Percentiles rank a stretch among this genome's conserved stretches.
Conservation (phyloP, 2,329 filamentous ascomycete species). For the Bertia moriformis region DNA sequence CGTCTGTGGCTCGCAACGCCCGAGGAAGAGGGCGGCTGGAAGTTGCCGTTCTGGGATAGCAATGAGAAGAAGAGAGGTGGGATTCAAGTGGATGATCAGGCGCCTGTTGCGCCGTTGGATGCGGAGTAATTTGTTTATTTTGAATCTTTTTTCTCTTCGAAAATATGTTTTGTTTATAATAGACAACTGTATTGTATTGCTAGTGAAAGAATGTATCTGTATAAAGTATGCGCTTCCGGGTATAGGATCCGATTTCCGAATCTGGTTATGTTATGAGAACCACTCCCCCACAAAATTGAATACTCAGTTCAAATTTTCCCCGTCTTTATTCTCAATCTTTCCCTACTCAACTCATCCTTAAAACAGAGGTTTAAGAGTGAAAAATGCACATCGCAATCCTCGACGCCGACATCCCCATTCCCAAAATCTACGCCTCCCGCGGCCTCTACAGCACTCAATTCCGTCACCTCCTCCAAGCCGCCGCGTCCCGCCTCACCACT, state of each 20-base stretch:
- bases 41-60: slow-evolving; percentile 67
- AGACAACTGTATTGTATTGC: too few relatives aligned
- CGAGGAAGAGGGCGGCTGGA: slow-evolving; percentile 72
- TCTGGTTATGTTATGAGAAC: too few relatives aligned
- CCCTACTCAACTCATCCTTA: too few relatives aligned
- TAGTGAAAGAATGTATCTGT: too few relatives aligned
- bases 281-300: too few relatives aligned
- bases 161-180: too few relatives aligned
- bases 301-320: too few relatives aligned
- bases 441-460: slow-evolving; percentile 20
- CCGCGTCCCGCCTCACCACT: slow-evolving; percentile 12
- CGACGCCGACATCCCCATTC: slow-evolving; percentile 18
- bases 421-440: slow-evolving; percentile 13
- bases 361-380: not conserved
- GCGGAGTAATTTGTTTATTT: slow-evolving; percentile 58
- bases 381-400: slow-evolving; percentile 17
- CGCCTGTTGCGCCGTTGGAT: slow-evolving; percentile 62
- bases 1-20: slow-evolving; percentile 74
- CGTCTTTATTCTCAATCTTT: too few relatives aligned
- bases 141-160: too few relatives aligned
- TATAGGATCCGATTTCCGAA: too few relatives aligned
- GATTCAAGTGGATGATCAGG: slow-evolving; percentile 71
- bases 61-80: slow-evolving; percentile 76
- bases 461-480: slow-evolving; percentile 13
- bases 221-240: too few relatives aligned